These are phyloP conservation scores for Biscogniauxia marginata DNA, from an alignment of 2,329 filamentous ascomycete species.

Conservation along the genomic window DNA sequence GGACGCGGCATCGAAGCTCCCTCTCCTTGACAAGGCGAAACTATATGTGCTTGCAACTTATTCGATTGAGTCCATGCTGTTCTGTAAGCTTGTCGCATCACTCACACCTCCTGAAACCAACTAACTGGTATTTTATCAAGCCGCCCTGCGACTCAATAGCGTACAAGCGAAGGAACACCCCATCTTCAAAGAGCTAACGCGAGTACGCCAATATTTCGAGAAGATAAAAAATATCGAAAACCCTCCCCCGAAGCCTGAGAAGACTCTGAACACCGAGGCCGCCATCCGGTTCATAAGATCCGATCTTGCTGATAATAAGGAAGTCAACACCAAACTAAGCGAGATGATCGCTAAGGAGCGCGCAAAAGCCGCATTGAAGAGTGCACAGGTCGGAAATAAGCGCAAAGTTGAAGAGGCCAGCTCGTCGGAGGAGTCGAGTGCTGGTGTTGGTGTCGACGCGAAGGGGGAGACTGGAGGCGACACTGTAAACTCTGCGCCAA, in stretches of 20 bases:
- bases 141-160: conserved; percentile 75
- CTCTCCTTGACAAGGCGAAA: conserved; percentile 93
- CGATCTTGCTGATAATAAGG: conserved; percentile 61
- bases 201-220: conserved; percentile 86
- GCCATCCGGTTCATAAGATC: conserved; percentile 80
- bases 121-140: conserved; percentile 35
- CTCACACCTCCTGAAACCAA: conserved; percentile 5
- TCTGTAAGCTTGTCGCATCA: conserved; percentile 55
- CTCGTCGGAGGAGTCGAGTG: conserved; percentile 20
- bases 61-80: conserved; percentile 85
- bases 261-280: conserved; percentile 69
- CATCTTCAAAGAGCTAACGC: conserved; percentile 79
- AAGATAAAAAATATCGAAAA: conserved; percentile 82
- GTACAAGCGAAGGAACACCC: conserved; percentile 80
- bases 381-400: conserved; percentile 36
- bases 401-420: conserved; percentile 28
- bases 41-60: conserved; percentile 87
- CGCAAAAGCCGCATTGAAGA: conserved; percentile 50
- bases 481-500: conserved; percentile 39
- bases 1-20: conserved; percentile 72
- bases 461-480: conserved; percentile 42
- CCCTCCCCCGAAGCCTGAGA: conserved; percentile 51
- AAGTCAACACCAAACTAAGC: conserved; percentile 50
- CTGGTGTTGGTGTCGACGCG: conserved; percentile 17
- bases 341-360: conserved; percentile 58